phyloP scores from a whole-genome alignment of 1,139 yeast species.

The Eremothecium cymbalariae region DNA sequence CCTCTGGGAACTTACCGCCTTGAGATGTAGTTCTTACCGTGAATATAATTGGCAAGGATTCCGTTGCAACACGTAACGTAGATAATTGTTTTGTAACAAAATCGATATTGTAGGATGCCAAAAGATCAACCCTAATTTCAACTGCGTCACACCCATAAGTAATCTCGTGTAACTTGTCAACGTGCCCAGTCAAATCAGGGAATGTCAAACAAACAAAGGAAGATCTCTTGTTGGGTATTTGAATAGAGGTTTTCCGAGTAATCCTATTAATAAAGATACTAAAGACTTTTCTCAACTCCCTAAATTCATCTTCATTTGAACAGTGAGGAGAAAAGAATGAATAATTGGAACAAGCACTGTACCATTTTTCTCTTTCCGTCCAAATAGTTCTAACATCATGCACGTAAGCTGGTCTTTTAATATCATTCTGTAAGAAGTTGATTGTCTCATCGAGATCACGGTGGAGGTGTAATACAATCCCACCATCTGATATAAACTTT shows the following conservation, averaged over 20 bases:
- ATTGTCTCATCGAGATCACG: conserved; percentile 80
- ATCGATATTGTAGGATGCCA: conserved; percentile 42
- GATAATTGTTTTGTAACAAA: conserved; percentile 74
- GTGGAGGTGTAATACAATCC: conserved; percentile 81
- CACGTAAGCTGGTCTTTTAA: conserved; percentile 77
- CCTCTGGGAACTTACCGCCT: conserved; percentile 73
- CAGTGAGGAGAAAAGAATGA: conserved; percentile 75
- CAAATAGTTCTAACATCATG: conserved; percentile 79
- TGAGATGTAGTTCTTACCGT: conserved; percentile 72
- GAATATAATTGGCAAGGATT: conserved; percentile 63
- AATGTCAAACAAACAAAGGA: conserved; percentile 67
- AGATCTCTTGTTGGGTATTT: conserved; percentile 50
- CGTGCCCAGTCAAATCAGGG: conserved; percentile 45
- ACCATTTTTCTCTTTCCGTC: conserved; percentile 73
- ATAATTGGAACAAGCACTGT: conserved; percentile 70
- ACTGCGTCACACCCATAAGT: conserved; percentile 70
- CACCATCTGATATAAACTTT: conserved; percentile 42
- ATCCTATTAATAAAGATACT: conserved; percentile 50
- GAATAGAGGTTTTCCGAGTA: conserved; percentile 45
- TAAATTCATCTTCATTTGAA: conserved; percentile 46
- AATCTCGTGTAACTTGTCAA: conserved; percentile 44
- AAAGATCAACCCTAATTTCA: conserved; percentile 71
- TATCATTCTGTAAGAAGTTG: conserved; percentile 62
- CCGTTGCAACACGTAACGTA: conserved; percentile 51
- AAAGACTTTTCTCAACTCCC: conserved; percentile 51